Evolutionary conservation across 1,139 yeast species (phyloP), one percentile per base, ranked within the genome.

Genomic region (Debaryomyces coudertii): DNA sequence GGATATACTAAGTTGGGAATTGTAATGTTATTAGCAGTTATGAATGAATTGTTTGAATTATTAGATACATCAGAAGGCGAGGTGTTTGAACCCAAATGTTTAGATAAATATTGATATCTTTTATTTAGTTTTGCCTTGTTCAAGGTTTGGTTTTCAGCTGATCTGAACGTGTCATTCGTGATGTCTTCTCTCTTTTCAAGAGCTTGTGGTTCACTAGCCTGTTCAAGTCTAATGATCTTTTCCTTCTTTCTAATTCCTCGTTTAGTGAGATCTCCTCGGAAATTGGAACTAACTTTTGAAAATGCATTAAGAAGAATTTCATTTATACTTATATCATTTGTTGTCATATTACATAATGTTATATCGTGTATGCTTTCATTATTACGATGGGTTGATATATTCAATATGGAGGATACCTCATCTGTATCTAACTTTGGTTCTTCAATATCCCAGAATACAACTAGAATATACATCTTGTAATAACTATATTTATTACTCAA

Each of bases 361-460:
- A 71, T 53, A 34, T 58, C 58, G 27, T 58, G 53, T 9, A 69
- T 24, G 48, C 57, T 23, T 33, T 45, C 46, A 36, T 45, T 44
- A 20, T 39, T 11, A 3, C 36, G 27, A 40, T 51, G 53, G 7
- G 52, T 44, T 1, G 49, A 42, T 12, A 69, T 42, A 8, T 54
- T 51, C 22, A 70, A 58, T 2, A 50, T 11, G 7, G 54, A 31
- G 4, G 54, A 33, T 3, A 69, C 62, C 20, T 61, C 55, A 1
- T 48, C 54, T 2, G 46, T 34, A 7, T 44, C 22, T 9, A 69
- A 37, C 3, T 50, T 54, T 1, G 65, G 49, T 7, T 61, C 56
- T 9, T 60, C 57, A 0, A 54, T 50, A 50, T 76, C 76, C 80
- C 80, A 76, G 48, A 55, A 66, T 3, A 73, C 47, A 12, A 77